Base-by-base conservation (phyloP, 2,329 filamentous ascomycete genomes). In the Neonectria punicea region DNA sequence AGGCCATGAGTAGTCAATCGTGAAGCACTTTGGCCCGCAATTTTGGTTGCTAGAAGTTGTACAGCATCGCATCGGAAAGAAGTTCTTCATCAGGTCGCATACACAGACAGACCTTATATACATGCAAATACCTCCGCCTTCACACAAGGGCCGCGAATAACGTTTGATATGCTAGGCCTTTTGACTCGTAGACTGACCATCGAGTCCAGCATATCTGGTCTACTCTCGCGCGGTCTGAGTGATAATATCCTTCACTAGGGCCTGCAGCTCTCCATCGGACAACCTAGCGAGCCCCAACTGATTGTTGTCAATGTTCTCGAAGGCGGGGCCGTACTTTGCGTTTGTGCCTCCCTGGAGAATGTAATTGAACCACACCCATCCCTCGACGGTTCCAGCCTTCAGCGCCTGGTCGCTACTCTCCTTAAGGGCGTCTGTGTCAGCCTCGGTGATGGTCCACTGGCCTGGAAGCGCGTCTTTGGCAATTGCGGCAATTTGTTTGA, bases 291-390 rank as follows among this genome's bases (percentile, higher is more conserved):
- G 56, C 4, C 56, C 56, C 30, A 58, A 22, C 25, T 51, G 11
- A 41, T 58, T 32, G 44, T 58, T 58, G n/a, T 53, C 56, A 43
- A 53, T n/a, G 5, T 51, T 58, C 16, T 58, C 56, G 50, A 58
- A 58, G 25, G 44, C 50, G 22, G 56, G 56, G 5, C 56, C 56
- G 25, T 58, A 58, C 46, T 51, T 51, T 22, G 34, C 46, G 46
- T 58, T 58, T n/a, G 56, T 58, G 20, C 46, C 56, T 32, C 56
- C 56, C 56, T 58, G 56, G 20, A 58, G 32, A 43, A 59, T 44
- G 9, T 59, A 59, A 32, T 41, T 41, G 57, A 59, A n/a, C 57
- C 57, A 59, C n/a, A 59, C 57, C 57, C 57, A 59, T 20, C 18
- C 46, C 5, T 59, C 57, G n/a, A 59, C 6, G 9, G n/a, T 43